These are phyloP conservation scores for Tolypocladium inflatum DNA, from an alignment of 2,329 filamentous ascomycete species.

Conservation along the genomic window DNA sequence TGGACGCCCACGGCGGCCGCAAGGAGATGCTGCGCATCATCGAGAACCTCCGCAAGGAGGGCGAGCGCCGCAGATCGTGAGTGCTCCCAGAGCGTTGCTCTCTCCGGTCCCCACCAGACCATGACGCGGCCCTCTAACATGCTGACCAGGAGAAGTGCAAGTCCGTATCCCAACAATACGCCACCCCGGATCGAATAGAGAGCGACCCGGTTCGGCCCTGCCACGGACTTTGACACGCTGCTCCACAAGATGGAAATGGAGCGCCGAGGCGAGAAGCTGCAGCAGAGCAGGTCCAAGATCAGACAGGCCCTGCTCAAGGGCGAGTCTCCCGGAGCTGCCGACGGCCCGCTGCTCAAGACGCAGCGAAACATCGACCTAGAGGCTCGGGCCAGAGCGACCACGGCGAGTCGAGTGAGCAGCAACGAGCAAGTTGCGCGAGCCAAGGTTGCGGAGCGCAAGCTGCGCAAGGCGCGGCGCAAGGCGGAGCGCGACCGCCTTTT, in stretches of 20 bases:
- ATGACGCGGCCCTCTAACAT: neutral
- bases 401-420: neutral
- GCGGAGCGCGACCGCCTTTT: neutral
- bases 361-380: neutral
- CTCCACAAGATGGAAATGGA: conserved; percentile 8
- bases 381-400: neutral
- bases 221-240: conserved; percentile 16
- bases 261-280: neutral
- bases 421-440: neutral
- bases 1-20: conserved; percentile 70
- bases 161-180: conserved; percentile 27
- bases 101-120: neutral
- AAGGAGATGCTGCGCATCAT: conserved; percentile 91
- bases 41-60: conserved; percentile 77
- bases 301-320: neutral
- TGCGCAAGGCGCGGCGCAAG: neutral
- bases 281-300: neutral
- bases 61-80: conserved; percentile 73
- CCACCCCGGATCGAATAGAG: conserved; percentile 34
- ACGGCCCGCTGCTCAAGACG: neutral
- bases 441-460: neutral
- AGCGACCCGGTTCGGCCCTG: conserved; percentile 21
- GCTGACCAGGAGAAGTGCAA: conserved; percentile 23
- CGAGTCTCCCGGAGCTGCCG: neutral
- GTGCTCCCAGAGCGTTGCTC: conserved; percentile 22